Evolutionary conservation across 306 rosid genomes (phyloP), one percentile per base, ranked within the genome.

Genomic region (Begonia peltatifolia): DNA sequence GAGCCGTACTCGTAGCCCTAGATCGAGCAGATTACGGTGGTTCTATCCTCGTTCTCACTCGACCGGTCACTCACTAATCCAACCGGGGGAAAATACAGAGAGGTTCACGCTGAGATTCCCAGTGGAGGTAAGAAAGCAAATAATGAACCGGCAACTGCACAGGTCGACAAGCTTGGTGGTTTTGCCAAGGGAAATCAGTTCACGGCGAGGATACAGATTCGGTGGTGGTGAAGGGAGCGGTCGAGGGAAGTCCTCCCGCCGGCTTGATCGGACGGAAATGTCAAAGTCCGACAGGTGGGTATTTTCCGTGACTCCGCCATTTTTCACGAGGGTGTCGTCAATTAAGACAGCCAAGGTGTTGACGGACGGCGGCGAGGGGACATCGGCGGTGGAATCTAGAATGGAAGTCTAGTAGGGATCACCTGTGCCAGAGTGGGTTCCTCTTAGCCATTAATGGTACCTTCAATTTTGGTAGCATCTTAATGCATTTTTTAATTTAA

Each of bases 31-130:
- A 54, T 10, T 59, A 2, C 57, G 60, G 8, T 47, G 68, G 61
- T 12, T 70, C 4, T 90, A 80, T 35, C 75, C 94, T 0, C 71
- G 94, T 47, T 90, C 99, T 0, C 92, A 86, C 69, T 76, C 99
- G 50, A 86, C 95, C n/a, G 99, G 97, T 0, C 97, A 90, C 54
- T 84, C 97, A 0, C 2, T 80, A 61, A 42, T 82, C 10, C 95
- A 68, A 49, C 95, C 92, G 41, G 85, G 85, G 0, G 92, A 90
- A 30, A 75, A 75, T 56, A 80, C 81, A 3, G 92, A 83, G 42
- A 81, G 95, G 74, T 90, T 83, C 74, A 90, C 99, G 50, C 42
- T 90, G 69, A 70, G 70, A 25, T 50, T 90, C 10, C 99, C 99
- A 13, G 49, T 64, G 5, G 95, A 71, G 10, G 85, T 86, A 41